Evolutionary conservation across 805 yeast genomes (phyloP), one percentile per base, ranked within the genome.

Genomic region (Zygosaccharomyces kombuchaensis): DNA sequence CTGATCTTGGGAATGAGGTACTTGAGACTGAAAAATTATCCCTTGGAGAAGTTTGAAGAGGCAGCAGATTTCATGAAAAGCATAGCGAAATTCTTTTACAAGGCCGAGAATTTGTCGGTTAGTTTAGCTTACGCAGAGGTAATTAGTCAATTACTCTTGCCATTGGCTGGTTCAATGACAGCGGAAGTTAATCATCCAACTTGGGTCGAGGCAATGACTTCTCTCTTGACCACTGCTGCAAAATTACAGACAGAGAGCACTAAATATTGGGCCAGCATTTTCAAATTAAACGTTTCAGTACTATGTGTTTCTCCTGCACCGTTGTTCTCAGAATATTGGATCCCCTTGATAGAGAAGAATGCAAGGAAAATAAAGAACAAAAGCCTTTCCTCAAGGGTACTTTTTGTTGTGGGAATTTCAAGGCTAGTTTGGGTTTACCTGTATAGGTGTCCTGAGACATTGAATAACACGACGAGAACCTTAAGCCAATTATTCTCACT

Each of bases 101-200:
- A 73, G 35, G 76, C 95, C 1, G 79, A 75, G 31, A 85, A 83
- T 51, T 80, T 80, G 42, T 74, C 81, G 2, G 73, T 91, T 1
- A 72, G 81, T 27, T 72, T 77, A 47, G 90, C 96, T 1, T 95
- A 91, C 60, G 85, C 93, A 38, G 96, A 88, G 52, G 96, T 88
- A 1, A 71, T 90, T 32, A 76, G 84, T 45, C 82, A 79, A 43
- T 74, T 93, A 21, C 67, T 93, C 2, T 68, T 88, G 34, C 95
- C 97, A 0, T 64, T 93, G 19, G 95, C 97, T 0, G 91, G 87
- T 7, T 73, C 81, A 1, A 73, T 90, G 26, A 87, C 96, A 0
- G 98, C 96, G 0, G 99, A 93, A 61, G 90, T 88, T 0, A 91
- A 93, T 58, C 96, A 91, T 62, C 99, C 99, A 2, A 80, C 84